Base-by-base conservation (phyloP, 106 monocot species). In the Iris macrosiphon region DNA sequence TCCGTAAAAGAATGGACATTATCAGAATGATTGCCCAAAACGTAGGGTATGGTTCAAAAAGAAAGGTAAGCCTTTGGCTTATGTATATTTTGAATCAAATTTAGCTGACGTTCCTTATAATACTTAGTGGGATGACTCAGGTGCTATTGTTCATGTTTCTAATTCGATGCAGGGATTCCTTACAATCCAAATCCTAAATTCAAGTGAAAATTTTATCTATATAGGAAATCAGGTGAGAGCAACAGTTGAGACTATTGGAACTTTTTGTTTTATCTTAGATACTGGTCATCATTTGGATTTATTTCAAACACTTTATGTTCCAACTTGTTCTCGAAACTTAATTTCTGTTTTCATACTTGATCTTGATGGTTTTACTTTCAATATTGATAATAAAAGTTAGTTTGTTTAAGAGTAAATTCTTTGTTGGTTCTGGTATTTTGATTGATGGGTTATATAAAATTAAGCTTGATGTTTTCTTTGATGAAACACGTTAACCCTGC, bases 1-100 rank as follows among this genome's bases (percentile, higher is more conserved):
- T 60, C 31, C 33, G 30, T 34, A 49, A 49, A 49, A 49, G 48
- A 2, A 6, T 19, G 48, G 19, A 49, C 48, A 49, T 22, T 23
- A 6, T 23, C 10, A 49, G 48, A 21, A 49, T 8, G 48, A n/a
- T n/a, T 49, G 10, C 2, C 20, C 11, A 19, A 61, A 61, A 22
- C 4, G 28, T 1, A 61, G 34, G 21, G 61, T 16, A 46, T 61
- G 44, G 45, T 61, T 61, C 31, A 31, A 61, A 47, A 61, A 47
- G 30, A 61, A 61, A 44, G 40, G 40, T 40, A 59, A 40, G 3
- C n/a, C 39, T 43, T 13, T 1, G 1, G 39, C 12, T 28, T 40
- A 22, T 40, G 37, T 35, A 40, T 23, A 38, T 40, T 57, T 33
- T 16, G 3, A 14, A 40, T 40, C 22, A n/a, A 40, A 38, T 33